Evolutionary conservation across 2,329 filamentous ascomycete species (phyloP).

Genomic region (Stemphylium beticola): DNA sequence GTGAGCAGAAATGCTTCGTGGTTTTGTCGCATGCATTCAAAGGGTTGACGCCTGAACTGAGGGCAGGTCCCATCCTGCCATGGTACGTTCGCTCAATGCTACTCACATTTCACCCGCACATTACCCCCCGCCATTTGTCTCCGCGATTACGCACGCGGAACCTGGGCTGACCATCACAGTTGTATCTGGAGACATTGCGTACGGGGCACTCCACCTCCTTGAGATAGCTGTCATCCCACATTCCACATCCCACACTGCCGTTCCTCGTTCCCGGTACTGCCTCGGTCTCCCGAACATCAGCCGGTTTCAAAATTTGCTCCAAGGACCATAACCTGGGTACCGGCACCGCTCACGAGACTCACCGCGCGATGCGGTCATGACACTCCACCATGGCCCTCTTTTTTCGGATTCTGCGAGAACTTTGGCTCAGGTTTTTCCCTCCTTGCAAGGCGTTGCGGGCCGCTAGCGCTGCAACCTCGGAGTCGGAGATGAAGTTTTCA

Average conservation of each 20-base stretch:
- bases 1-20: background rate
- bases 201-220: constrained; percentile 7
- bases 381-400: constrained; percentile 30
- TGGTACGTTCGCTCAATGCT: background rate
- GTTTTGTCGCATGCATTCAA: background rate
- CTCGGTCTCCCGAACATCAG: constrained; percentile 18
- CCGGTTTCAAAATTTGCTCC: constrained; percentile 18
- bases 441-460: constrained; percentile 18
- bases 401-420: constrained; percentile 26
- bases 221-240: constrained; percentile 4
- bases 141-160: constrained; percentile 3
- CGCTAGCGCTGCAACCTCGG: constrained; percentile 34
- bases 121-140: background rate
- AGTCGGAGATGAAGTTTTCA: constrained; percentile 20
- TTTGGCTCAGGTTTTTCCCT: constrained; percentile 20
- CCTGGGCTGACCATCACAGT: constrained; percentile 10
- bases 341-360: constrained; percentile 10
- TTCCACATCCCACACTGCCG: background rate
- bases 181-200: constrained; percentile 3
- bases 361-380: constrained; percentile 10
- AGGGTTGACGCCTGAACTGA: background rate
- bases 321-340: constrained; percentile 2
- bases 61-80: background rate
- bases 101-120: background rate
- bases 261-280: constrained; percentile 1